phyloP scores from a whole-genome alignment of 495 filamentous ascomycete species.

The Hypoxylon crocopeplum region DNA sequence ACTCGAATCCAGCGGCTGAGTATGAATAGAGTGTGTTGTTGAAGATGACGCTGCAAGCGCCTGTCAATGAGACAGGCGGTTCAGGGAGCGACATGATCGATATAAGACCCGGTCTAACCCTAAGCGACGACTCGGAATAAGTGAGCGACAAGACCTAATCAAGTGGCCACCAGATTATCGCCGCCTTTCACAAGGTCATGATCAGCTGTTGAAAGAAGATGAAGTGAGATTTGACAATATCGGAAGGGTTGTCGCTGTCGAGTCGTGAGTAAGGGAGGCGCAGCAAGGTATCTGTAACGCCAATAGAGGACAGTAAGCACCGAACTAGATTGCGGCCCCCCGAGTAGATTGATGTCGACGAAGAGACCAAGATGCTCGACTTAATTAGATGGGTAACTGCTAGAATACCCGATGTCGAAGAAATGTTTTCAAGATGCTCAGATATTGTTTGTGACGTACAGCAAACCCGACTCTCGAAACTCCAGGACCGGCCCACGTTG shows the following conservation, averaged over 20 bases:
- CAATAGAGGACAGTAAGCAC: constrained; percentile 16
- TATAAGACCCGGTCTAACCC: constrained; percentile 16
- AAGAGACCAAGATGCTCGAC: not conserved
- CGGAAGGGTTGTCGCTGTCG: constrained; percentile 7
- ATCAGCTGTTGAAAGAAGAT: constrained; percentile 13
- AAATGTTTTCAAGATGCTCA: constrained; percentile 1
- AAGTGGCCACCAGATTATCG: constrained; percentile 21
- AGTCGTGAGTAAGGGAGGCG: constrained; percentile 19
- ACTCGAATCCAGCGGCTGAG: constrained; percentile 75
- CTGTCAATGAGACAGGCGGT: constrained; percentile 69
- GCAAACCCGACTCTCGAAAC: constrained; percentile 19
- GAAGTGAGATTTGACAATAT: constrained; percentile 3
- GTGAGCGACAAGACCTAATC: constrained; percentile 22
- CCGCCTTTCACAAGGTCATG: constrained; percentile 28
- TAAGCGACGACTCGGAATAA: constrained; percentile 5
- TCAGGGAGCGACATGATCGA: constrained; percentile 66
- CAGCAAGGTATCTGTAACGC: constrained; percentile 23
- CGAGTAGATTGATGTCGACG: not conserved
- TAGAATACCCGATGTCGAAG: constrained; percentile 15
- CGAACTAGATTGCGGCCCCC: constrained; percentile 10
- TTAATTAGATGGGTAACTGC: not conserved
- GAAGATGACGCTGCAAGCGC: constrained; percentile 83
- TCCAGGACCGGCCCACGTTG: constrained; percentile 28
- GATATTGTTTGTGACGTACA: constrained; percentile 6
- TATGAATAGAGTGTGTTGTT: constrained; percentile 88